phyloP scores from a whole-genome alignment of 140 eudicot species.

The Oenanthe javanica region DNA sequence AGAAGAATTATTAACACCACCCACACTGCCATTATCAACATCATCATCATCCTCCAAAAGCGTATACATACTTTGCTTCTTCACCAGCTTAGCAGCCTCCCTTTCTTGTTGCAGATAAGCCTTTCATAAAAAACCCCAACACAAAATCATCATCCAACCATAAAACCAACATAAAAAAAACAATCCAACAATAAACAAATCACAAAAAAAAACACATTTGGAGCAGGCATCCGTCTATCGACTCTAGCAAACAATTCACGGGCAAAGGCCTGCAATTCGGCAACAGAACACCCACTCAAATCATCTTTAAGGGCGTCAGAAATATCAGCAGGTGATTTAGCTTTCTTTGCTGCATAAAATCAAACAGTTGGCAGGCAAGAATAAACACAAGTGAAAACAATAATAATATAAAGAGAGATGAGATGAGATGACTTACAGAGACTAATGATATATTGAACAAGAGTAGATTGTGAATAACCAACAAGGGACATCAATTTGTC shows the following conservation, averaged over 20 bases:
- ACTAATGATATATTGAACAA: conserved; percentile 75
- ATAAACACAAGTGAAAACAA: background rate
- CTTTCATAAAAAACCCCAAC: conserved; percentile 23
- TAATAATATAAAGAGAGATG: background rate
- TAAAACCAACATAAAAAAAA: background rate
- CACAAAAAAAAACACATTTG: conserved; percentile 47
- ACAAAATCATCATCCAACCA: background rate
- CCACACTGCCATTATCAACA: conserved; percentile 32
- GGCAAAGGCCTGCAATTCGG: conserved; percentile 56
- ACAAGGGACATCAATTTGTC: conserved; percentile 74
- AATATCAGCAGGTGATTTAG: conserved; percentile 66
- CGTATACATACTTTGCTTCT: conserved; percentile 70
- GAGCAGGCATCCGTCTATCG: conserved; percentile 50
- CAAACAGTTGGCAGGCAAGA: background rate
- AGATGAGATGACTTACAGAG: conserved; percentile 38
- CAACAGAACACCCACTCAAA: conserved; percentile 52
- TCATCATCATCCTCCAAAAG: conserved; percentile 86
- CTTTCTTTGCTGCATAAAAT: conserved; percentile 71
- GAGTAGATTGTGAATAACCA: conserved; percentile 76
- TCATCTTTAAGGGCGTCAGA: conserved; percentile 41
- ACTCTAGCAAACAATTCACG: conserved; percentile 58
- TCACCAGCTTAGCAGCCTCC: conserved; percentile 74
- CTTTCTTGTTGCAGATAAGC: conserved; percentile 72
- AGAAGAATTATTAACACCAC: conserved; percentile 20
- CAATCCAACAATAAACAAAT: background rate